Conservation (phyloP, 805 yeast genomes). For the Wickerhamomyces alni region DNA sequence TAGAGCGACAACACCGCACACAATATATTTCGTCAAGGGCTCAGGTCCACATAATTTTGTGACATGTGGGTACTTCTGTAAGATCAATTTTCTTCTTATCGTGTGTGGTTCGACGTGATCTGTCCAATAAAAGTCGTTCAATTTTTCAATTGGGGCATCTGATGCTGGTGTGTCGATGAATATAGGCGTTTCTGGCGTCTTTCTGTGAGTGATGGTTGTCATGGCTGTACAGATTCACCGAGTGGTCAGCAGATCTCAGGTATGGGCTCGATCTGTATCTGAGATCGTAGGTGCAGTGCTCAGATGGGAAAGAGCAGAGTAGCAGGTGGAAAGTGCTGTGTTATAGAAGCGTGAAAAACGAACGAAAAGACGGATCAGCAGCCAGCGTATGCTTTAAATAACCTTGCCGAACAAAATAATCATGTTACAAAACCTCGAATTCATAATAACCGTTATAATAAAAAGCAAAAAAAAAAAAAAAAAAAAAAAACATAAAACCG, state of each 20-base stretch:
- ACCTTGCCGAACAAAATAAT: too few relatives aligned
- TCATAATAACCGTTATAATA: too few relatives aligned
- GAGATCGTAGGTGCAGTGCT: neutral
- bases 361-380: too few relatives aligned
- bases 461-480: too few relatives aligned
- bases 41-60: constrained; percentile 79
- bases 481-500: too few relatives aligned
- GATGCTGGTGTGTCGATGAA: constrained; percentile 26
- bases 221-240: constrained; percentile 3
- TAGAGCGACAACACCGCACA: constrained; percentile 54
- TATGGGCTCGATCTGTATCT: neutral
- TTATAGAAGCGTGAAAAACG: too few relatives aligned
- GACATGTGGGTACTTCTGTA: constrained; percentile 74
- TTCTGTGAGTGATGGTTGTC: constrained; percentile 24
- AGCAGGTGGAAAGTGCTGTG: too few relatives aligned
- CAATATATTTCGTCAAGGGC: constrained; percentile 77
- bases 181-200: constrained; percentile 19
- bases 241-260: too few relatives aligned
- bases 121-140: constrained; percentile 80
- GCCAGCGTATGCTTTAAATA: too few relatives aligned
- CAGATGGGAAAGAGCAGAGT: too few relatives aligned
- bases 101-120: constrained; percentile 77
- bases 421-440: too few relatives aligned
- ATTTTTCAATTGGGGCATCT: constrained; percentile 25
- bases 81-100: constrained; percentile 62